Base-by-base conservation (phyloP, 768 basidiomycete species). In the Rhodotorula kratochvilovae region DNA sequence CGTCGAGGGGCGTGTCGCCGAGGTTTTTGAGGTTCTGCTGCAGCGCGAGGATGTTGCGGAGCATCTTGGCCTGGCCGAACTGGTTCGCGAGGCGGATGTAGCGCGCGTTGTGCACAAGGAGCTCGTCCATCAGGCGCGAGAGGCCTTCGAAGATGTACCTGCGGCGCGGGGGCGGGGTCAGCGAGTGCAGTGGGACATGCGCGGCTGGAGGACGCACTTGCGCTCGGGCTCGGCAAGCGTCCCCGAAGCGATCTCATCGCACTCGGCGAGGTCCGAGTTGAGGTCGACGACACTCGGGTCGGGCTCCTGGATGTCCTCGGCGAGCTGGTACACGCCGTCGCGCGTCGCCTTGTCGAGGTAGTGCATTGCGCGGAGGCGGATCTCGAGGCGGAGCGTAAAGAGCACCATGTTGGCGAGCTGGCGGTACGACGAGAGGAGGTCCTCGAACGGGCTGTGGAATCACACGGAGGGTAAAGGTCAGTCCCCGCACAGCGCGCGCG, bases 81-180 rank as follows among this genome's bases (percentile, higher is more conserved):
- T 82, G 79, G 76, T 90, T 96, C 17, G 87, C 87, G 46, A 84
- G 77, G 27, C 85, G 86, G 66, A 98, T 84, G 67, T 86, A 82
- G 46, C 87, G 86, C 35, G 89, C 91, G 69, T 88, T 86, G 15
- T 84, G 83, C 73, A 98, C 87, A 63, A 97, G 82, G 57, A 91
- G 82, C 66, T 89, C 86, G 79, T 96, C 92, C 83, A 93, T 89
- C 42, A 98, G 85, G 66, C 87, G 83, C 33, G 89, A 89, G 5
- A 98, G 82, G 5, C 95, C 95, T 48, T 87, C 85, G 78, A 96
- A 95, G 53, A 92, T 82, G 80, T 93, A 97, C 69, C 94, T 94
- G 76, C 42, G 31, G 31, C 36, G n/a, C 17, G 2, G 31, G 25
- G 10, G 12, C 15, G 2, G n/a, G n/a, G n/a, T n/a, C n/a, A n/a